These are phyloP conservation scores for Claviceps spartinae DNA, from an alignment of 2,329 filamentous ascomycete species.

Conservation along the genomic window DNA sequence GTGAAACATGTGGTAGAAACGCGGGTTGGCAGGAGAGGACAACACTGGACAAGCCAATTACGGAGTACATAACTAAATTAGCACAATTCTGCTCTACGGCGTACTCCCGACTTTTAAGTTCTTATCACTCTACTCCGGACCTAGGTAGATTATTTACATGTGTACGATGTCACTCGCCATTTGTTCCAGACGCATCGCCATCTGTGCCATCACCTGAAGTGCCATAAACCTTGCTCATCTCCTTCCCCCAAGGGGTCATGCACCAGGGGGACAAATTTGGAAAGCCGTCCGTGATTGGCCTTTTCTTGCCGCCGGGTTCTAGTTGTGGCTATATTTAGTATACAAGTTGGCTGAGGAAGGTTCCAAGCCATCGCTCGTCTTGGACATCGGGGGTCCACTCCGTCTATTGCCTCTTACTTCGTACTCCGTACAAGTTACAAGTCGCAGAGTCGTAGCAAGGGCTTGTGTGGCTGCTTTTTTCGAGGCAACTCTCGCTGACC, in stretches of 20 bases:
- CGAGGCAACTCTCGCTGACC: not conserved
- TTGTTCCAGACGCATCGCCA: too few relatives aligned
- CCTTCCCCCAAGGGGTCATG: not conserved
- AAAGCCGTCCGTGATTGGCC: conserved; percentile 15
- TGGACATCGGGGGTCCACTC: not conserved
- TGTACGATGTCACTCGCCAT: too few relatives aligned
- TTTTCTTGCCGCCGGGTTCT: conserved; percentile 17
- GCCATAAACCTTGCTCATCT: too few relatives aligned
- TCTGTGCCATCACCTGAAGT: too few relatives aligned
- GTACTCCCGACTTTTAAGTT: too few relatives aligned
- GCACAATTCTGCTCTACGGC: too few relatives aligned
- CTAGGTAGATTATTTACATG: too few relatives aligned
- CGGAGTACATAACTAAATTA: too few relatives aligned
- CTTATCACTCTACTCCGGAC: too few relatives aligned
- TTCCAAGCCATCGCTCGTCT: not conserved
- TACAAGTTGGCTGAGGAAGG: not conserved
- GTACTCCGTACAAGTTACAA: not conserved
- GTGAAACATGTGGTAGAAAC: not conserved
- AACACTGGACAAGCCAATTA: not conserved
- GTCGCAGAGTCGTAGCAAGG: not conserved
- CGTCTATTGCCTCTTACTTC: too few relatives aligned
- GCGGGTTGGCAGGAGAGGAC: not conserved
- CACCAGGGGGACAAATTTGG: conserved; percentile 13
- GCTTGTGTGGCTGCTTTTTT: not conserved
- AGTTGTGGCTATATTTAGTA: conserved; percentile 21